phyloP scores from a whole-genome alignment of 1,284 basidiomycete genomes.

The Termitomyces sp. region DNA sequence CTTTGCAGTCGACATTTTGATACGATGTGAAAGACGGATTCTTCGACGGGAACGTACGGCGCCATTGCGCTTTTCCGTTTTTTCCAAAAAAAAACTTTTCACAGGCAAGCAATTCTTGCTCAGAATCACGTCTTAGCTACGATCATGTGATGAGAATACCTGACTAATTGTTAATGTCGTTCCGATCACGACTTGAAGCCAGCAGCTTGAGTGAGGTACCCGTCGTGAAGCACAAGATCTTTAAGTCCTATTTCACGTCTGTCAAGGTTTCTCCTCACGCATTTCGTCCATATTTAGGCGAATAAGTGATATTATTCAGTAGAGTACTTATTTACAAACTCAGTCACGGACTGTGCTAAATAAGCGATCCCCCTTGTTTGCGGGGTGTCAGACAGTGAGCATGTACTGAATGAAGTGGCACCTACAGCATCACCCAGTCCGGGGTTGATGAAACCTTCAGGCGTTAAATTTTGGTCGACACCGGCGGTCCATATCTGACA shows the following conservation, averaged over 20 bases:
- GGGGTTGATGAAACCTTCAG: conserved; percentile 74
- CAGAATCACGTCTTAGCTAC: conserved; percentile 34
- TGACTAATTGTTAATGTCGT: neutral
- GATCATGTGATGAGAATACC: conserved; percentile 24
- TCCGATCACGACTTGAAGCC: neutral
- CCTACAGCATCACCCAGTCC: conserved; percentile 86
- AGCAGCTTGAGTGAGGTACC: too few relatives aligned
- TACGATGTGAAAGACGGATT: neutral
- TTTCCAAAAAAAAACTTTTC: conserved; percentile 7
- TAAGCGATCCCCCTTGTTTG: conserved; percentile 56
- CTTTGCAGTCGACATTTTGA: conserved; percentile 21
- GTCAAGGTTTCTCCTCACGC: neutral
- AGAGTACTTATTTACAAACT: neutral
- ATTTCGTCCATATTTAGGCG: neutral
- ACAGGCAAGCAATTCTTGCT: conserved; percentile 30
- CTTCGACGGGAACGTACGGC: neutral
- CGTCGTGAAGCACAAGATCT: neutral
- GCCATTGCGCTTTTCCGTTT: conserved; percentile 7
- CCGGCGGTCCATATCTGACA: conserved; percentile 79
- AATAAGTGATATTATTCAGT: neutral
- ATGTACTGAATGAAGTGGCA: conserved; percentile 10
- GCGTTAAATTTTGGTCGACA: conserved; percentile 70
- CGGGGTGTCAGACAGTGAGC: conserved; percentile 9
- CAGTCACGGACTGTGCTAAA: conserved; percentile 49
- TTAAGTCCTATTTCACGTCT: neutral